These are phyloP conservation scores for Phytophthora crassamura DNA, from an alignment of 352 stramenopile genomes.

Conservation along the genomic window DNA sequence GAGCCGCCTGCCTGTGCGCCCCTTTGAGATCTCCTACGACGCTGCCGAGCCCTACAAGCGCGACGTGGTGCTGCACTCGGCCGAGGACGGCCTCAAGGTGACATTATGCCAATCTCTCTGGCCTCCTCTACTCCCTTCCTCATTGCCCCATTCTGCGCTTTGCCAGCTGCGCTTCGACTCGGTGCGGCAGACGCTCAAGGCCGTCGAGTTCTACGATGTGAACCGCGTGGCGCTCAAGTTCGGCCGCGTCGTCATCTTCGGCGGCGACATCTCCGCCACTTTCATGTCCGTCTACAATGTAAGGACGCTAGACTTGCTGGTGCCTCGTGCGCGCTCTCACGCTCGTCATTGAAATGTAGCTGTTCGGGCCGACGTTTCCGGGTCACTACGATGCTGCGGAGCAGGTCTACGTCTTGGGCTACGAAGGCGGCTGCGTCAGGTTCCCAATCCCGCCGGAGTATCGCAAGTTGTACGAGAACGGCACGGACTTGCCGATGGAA, in stretches of 20 bases:
- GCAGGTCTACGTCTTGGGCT: slow-evolving; percentile 81
- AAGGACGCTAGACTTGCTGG: slow-evolving; percentile 9
- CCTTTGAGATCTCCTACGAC: slow-evolving; percentile 85
- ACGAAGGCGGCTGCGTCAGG: slow-evolving; percentile 72
- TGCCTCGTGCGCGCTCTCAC: neutral
- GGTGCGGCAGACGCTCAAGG: slow-evolving; percentile 68
- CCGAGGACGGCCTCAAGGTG: slow-evolving; percentile 71
- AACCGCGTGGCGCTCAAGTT: slow-evolving; percentile 83
- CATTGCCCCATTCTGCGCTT: neutral
- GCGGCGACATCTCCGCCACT: slow-evolving; percentile 74
- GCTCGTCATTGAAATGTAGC: slow-evolving; percentile 35
- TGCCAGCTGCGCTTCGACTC: slow-evolving; percentile 73
- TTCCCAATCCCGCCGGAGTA: slow-evolving; percentile 86
- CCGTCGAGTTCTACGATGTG: slow-evolving; percentile 84
- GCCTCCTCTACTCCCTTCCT: neutral
- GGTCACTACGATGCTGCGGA: slow-evolving; percentile 71
- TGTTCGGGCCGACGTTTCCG: slow-evolving; percentile 88
- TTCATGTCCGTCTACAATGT: slow-evolving; percentile 92
- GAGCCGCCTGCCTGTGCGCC: slow-evolving; percentile 70
- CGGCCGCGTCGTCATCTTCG: slow-evolving; percentile 85
- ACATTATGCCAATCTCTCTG: neutral
- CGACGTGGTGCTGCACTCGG: slow-evolving; percentile 67
- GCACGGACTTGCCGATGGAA: slow-evolving; percentile 80
- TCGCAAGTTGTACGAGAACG: slow-evolving; percentile 72
- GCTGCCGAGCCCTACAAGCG: slow-evolving; percentile 66